Conservation (phyloP, 106 monocot genomes). For the Narthecium ossifragum region DNA sequence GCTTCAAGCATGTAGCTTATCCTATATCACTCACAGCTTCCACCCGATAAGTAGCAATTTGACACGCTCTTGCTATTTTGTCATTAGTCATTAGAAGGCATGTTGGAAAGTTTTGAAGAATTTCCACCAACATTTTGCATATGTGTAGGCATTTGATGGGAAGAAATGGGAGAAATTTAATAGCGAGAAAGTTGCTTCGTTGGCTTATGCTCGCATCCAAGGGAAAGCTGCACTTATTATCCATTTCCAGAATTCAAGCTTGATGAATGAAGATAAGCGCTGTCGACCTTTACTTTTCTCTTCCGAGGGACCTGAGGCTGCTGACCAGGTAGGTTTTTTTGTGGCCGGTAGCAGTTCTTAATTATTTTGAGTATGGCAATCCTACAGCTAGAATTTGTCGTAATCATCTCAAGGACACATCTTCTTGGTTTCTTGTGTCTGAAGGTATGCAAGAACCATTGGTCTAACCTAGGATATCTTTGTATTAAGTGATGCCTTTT, state of each 20-base stretch:
- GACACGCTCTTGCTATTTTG: too few species aligned
- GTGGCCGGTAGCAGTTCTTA: too few species aligned
- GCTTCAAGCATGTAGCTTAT: too few species aligned
- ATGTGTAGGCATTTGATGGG: conserved; percentile 43
- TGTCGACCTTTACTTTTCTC: conserved; percentile 54
- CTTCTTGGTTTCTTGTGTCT: not conserved
- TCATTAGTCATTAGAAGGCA: too few species aligned
- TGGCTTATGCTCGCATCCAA: conserved; percentile 62
- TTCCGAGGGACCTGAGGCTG: conserved; percentile 25
- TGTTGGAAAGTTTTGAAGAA: too few species aligned
- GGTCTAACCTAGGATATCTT: too few species aligned
- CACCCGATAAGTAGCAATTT: too few species aligned
- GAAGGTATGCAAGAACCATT: not conserved
- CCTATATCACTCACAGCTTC: too few species aligned
- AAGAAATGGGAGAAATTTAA: conserved; percentile 67
- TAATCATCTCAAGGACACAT: not conserved
- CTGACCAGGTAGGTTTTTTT: conserved; percentile 29
- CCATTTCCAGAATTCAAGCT: conserved; percentile 67
- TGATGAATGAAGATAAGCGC: conserved; percentile 67
- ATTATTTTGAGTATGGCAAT: not conserved
- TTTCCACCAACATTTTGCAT: too few species aligned
- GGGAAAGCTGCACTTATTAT: conserved; percentile 44
- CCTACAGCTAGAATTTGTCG: not conserved
- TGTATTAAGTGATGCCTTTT: not conserved
- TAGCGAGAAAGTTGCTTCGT: conserved; percentile 55